These are phyloP conservation scores for Cornus florida DNA, from an alignment of 148 eudicot genomes.

Conservation along the genomic window DNA sequence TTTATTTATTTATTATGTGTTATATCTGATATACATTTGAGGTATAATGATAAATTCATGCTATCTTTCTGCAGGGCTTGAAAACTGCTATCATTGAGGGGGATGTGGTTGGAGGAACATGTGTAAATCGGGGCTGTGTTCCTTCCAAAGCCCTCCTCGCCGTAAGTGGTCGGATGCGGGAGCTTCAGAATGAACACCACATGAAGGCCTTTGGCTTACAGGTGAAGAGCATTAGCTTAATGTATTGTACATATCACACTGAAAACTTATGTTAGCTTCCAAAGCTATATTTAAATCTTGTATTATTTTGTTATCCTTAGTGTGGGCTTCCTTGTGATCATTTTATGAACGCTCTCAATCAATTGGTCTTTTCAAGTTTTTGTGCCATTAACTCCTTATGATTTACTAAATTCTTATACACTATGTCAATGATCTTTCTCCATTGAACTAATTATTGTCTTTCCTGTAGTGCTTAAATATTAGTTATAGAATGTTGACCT, in stretches of 20 bases:
- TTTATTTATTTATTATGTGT: neutral
- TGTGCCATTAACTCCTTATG: neutral
- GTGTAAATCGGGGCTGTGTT: slow-evolving; percentile 99
- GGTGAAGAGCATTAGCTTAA: slow-evolving; percentile 34
- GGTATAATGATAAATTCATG: neutral
- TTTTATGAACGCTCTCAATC: neutral
- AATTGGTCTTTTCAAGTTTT: neutral
- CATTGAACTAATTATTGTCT: neutral
- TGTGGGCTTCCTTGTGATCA: neutral
- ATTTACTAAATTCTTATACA: neutral
- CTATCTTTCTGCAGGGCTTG: slow-evolving; percentile 62
- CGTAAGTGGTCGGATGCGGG: slow-evolving; percentile 99
- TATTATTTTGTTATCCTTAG: neutral
- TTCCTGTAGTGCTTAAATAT: neutral
- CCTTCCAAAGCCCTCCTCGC: slow-evolving; percentile 99
- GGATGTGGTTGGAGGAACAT: slow-evolving; percentile 98
- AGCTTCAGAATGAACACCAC: slow-evolving; percentile 96
- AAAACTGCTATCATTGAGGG: slow-evolving; percentile 99
- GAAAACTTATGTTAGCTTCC: neutral
- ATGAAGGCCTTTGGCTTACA: slow-evolving; percentile 97
- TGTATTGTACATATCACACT: neutral
- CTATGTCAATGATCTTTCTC: neutral
- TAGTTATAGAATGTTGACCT: slow-evolving; percentile 1
- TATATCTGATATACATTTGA: no score
- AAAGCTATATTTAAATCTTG: neutral